Conservation (phyloP, 1,284 basidiomycete species). For the Boletellus sp. region DNA sequence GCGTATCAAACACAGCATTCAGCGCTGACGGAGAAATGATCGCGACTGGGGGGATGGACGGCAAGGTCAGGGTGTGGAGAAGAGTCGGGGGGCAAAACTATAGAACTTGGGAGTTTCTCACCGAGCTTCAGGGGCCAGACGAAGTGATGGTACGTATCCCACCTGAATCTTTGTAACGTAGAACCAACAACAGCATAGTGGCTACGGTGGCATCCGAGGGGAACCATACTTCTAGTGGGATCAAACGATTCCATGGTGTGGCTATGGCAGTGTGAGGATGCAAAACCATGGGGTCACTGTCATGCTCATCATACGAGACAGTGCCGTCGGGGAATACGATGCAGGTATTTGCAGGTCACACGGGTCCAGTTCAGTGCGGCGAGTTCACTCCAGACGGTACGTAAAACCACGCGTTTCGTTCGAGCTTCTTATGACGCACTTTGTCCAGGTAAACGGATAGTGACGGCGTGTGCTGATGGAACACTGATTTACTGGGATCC, state of each 20-base stretch:
- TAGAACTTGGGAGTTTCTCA: slow-evolving; percentile 88
- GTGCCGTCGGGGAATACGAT: slow-evolving; percentile 92
- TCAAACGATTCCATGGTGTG: slow-evolving; percentile 95
- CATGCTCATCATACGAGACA: slow-evolving; percentile 34
- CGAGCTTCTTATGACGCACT: slow-evolving; percentile 3
- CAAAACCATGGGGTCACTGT: background rate
- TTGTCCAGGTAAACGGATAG: slow-evolving; percentile 75
- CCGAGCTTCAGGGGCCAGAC: slow-evolving; percentile 88
- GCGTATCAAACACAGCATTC: slow-evolving; percentile 80
- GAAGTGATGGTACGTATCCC: slow-evolving; percentile 81
- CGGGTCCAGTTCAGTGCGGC: slow-evolving; percentile 81
- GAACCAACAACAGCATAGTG: slow-evolving; percentile 51
- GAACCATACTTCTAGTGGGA: slow-evolving; percentile 84
- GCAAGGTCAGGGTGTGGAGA: slow-evolving; percentile 88
- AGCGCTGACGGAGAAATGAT: slow-evolving; percentile 88
- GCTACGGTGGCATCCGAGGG: slow-evolving; percentile 96
- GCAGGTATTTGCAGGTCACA: slow-evolving; percentile 94
- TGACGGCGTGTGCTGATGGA: slow-evolving; percentile 85
- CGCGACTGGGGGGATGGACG: slow-evolving; percentile 97
- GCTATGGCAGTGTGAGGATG: slow-evolving; percentile 87
- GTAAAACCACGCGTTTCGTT: slow-evolving; percentile 5
- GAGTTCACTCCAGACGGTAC: slow-evolving; percentile 89
- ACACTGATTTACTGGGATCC: slow-evolving; percentile 92
- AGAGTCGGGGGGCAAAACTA: slow-evolving; percentile 73
- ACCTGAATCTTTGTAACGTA: background rate